phyloP scores from a whole-genome alignment of 2,329 filamentous ascomycete genomes.

The Phialocephala subalpina region DNA sequence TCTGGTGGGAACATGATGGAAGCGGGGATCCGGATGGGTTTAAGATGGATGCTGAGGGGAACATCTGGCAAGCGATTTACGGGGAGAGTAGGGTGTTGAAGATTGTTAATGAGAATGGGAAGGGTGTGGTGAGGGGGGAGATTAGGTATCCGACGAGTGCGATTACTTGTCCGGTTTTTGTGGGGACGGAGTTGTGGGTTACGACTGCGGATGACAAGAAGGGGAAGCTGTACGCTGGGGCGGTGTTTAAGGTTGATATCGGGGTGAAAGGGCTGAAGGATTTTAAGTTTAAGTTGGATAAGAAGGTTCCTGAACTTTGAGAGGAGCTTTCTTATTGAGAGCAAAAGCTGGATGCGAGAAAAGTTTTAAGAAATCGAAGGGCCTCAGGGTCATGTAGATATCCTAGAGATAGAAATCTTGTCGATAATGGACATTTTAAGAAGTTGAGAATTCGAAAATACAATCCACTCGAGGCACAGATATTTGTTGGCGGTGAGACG shows the following conservation, averaged over 20 bases:
- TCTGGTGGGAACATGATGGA: slow-evolving; percentile 73
- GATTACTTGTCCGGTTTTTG: slow-evolving; percentile 83
- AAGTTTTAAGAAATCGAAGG: not conserved
- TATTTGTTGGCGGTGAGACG: too few relatives aligned
- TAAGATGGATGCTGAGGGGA: slow-evolving; percentile 83
- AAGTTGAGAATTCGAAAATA: too few relatives aligned
- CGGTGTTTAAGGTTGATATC: slow-evolving; percentile 79
- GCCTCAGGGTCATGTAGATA: not conserved
- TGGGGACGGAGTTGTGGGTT: slow-evolving; percentile 78
- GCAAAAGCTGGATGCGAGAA: not conserved
- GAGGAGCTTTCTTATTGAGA: slow-evolving; percentile 48
- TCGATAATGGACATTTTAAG: not conserved
- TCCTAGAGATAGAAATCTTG: not conserved
- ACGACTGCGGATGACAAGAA: slow-evolving; percentile 77
- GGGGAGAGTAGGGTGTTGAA: slow-evolving; percentile 79
- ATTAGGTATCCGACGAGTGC: slow-evolving; percentile 79
- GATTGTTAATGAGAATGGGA: slow-evolving; percentile 58
- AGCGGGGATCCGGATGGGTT: slow-evolving; percentile 83
- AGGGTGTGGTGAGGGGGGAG: slow-evolving; percentile 75
- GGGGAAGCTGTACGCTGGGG: slow-evolving; percentile 72
- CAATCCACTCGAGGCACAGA: too few relatives aligned
- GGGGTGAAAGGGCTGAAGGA: slow-evolving; percentile 71
- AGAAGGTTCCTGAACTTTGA: slow-evolving; percentile 19
- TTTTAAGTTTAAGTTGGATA: slow-evolving; percentile 65
- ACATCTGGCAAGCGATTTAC: slow-evolving; percentile 89